Conservation (phyloP, 345 rosid genomes). For the Corchorus capsularis region DNA sequence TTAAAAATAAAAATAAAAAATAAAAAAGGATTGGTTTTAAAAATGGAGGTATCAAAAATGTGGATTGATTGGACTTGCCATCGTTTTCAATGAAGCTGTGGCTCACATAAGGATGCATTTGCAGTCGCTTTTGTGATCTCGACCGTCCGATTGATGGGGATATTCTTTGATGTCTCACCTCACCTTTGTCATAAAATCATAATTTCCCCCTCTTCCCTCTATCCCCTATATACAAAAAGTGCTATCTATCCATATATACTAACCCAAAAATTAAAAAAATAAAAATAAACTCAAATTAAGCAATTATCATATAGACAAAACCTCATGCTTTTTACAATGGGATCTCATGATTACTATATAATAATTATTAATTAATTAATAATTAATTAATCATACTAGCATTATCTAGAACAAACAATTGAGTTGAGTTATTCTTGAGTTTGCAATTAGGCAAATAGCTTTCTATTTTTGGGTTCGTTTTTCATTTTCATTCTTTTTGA, state of each 20-base stretch:
- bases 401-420: neutral
- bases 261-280: neutral
- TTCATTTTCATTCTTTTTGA: neutral
- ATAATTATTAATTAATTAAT: too few relatives aligned
- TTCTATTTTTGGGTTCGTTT: neutral
- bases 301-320: neutral
- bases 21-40: neutral
- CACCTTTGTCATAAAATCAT: too few relatives aligned
- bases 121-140: constrained; percentile 19
- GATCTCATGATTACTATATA: neutral
- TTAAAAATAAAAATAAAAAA: too few relatives aligned
- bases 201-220: too few relatives aligned
- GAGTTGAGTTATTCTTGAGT: neutral
- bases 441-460: neutral
- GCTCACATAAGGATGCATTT: constrained; percentile 16
- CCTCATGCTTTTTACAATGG: neutral
- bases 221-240: too few relatives aligned
- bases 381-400: too few relatives aligned
- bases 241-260: too few relatives aligned
- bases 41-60: neutral
- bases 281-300: neutral
- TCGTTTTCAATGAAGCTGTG: constrained; percentile 14
- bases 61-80: constrained; percentile 18
- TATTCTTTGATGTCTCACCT: too few relatives aligned
- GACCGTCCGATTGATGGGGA: constrained; percentile 13